Percentiles rank a stretch among this genome's conserved stretches.
phyloP scores from a whole-genome alignment of 257 asterid genomes.

The Solanum raphanifolium region DNA sequence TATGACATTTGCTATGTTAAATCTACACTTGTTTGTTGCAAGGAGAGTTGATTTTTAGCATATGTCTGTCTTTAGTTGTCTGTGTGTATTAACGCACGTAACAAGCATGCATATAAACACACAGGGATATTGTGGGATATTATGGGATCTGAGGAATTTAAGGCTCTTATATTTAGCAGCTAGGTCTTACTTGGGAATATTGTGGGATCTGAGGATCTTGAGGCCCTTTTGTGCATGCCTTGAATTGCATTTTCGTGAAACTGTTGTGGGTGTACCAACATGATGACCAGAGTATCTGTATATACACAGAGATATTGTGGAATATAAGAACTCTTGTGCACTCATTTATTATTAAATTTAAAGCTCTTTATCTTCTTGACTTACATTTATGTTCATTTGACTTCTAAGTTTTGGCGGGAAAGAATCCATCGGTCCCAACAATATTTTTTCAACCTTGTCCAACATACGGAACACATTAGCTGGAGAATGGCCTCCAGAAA shows the following conservation, averaged over 20 bases:
- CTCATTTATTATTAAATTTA: not conserved
- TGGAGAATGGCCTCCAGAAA: slow-evolving; percentile 93
- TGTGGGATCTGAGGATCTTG: not conserved
- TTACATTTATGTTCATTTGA: slow-evolving; percentile 9
- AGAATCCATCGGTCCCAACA: slow-evolving; percentile 51
- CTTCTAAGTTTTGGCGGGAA: slow-evolving; percentile 59
- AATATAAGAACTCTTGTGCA: not conserved
- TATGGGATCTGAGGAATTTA: not conserved
- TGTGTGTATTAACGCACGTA: not conserved
- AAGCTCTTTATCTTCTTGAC: not conserved
- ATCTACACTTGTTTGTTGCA: not conserved
- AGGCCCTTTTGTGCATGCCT: not conserved
- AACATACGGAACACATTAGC: slow-evolving; percentile 68
- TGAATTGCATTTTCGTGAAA: not conserved
- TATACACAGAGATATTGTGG: not conserved
- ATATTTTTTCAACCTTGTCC: slow-evolving; percentile 47
- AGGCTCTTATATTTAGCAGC: not conserved
- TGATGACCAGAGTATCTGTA: not conserved
- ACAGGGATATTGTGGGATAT: not conserved
- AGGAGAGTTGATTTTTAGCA: not conserved
- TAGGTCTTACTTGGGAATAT: not conserved
- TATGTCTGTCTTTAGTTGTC: not conserved
- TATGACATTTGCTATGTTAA: not conserved
- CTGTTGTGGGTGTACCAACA: not conserved
- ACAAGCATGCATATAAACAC: not conserved